phyloP scores from a whole-genome alignment of 441 rosid genomes.

The Pelargonium hybrid region DNA sequence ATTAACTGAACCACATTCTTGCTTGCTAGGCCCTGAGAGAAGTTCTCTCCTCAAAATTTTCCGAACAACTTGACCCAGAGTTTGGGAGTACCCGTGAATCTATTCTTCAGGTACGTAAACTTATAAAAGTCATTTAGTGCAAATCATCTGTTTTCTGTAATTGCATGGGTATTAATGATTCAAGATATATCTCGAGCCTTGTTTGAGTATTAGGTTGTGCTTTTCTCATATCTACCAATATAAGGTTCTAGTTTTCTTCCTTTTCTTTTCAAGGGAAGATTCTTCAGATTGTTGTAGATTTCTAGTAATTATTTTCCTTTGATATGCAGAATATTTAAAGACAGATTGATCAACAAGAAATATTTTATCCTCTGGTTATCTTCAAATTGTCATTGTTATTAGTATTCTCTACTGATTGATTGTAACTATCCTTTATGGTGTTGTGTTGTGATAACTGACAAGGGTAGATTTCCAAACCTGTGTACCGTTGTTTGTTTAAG shows the following conservation, averaged over 20 bases:
- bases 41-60: conserved; percentile 38
- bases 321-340: not conserved
- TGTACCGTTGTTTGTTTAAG: not conserved
- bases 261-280: not conserved
- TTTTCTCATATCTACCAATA: not conserved
- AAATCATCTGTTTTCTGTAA: not conserved
- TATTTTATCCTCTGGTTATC: not conserved
- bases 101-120: conserved; percentile 57
- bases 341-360: not conserved
- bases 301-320: too few species aligned
- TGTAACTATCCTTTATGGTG: not conserved
- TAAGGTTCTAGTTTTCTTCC: not conserved
- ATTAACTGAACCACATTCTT: conserved; percentile 17
- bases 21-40: conserved; percentile 45
- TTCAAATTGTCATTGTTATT: not conserved
- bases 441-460: not conserved
- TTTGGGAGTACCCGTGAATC: conserved; percentile 60
- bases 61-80: conserved; percentile 41
- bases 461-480: not conserved
- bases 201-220: not conserved
- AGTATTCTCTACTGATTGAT: not conserved
- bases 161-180: not conserved
- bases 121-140: not conserved
- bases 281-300: not conserved
- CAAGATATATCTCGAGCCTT: not conserved